Conservation (phyloP, 768 basidiomycete genomes). For the Xanthoconium stramineum region DNA sequence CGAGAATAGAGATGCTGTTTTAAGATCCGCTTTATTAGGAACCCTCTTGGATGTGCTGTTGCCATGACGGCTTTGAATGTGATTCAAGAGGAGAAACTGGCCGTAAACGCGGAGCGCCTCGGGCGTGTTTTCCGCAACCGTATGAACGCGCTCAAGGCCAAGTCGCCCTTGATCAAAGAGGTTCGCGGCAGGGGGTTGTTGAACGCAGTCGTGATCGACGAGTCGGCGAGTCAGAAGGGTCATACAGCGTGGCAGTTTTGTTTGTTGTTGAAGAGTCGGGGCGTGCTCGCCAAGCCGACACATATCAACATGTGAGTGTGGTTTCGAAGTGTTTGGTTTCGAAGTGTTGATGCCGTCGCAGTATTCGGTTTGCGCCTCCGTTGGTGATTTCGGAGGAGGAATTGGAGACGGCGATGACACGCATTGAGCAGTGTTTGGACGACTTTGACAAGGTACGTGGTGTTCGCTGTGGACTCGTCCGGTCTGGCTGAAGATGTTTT, state of each 20-base stretch:
- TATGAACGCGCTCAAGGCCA: slow-evolving; percentile 46
- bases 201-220: slow-evolving; percentile 93
- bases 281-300: slow-evolving; percentile 94
- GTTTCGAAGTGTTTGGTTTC: background rate
- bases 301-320: slow-evolving; percentile 84
- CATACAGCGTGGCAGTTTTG: slow-evolving; percentile 96
- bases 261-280: slow-evolving; percentile 84
- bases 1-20: background rate
- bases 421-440: slow-evolving; percentile 71
- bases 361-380: slow-evolving; percentile 95
- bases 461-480: background rate
- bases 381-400: slow-evolving; percentile 91
- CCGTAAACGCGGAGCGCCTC: slow-evolving; percentile 71
- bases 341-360: slow-evolving; percentile 29
- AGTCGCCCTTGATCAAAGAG: slow-evolving; percentile 66
- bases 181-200: slow-evolving; percentile 87
- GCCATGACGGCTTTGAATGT: slow-evolving; percentile 90
- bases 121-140: slow-evolving; percentile 78
- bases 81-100: slow-evolving; percentile 83
- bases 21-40: slow-evolving; percentile 41
- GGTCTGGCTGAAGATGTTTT: background rate
- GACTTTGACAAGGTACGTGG: slow-evolving; percentile 76
- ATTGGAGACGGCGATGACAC: slow-evolving; percentile 64
- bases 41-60: slow-evolving; percentile 95
- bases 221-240: slow-evolving; percentile 69